Evolutionary conservation across 768 basidiomycete genomes (phyloP).

Genomic region (Pisolithus albus): DNA sequence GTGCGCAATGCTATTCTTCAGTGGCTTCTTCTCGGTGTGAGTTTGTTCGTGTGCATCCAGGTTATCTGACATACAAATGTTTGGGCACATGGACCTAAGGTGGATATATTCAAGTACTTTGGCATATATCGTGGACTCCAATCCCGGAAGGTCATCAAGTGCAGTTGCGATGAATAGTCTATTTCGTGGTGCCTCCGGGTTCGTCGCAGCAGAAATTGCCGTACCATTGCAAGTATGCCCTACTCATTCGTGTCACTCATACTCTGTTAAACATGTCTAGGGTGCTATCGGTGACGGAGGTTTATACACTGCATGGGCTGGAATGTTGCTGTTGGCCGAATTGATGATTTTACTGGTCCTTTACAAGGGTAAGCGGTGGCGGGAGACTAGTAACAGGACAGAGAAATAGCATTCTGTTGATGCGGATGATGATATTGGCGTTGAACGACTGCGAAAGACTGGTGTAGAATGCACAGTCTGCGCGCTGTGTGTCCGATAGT

Average conservation of each 20-base stretch:
- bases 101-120: constrained; percentile 65
- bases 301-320: constrained; percentile 63
- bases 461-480: neutral
- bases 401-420: constrained; percentile 24
- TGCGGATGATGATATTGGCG: neutral
- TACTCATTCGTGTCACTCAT: neutral
- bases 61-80: neutral
- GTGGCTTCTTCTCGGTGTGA: constrained; percentile 71
- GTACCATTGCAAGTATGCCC: constrained; percentile 55
- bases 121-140: constrained; percentile 86
- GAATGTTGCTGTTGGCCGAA: constrained; percentile 48
- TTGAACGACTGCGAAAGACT: neutral
- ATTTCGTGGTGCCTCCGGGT: constrained; percentile 63
- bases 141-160: constrained; percentile 70
- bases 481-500: neutral
- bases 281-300: constrained; percentile 78
- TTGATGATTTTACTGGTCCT: constrained; percentile 53
- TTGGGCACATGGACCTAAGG: constrained; percentile 19
- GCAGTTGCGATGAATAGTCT: constrained; percentile 73
- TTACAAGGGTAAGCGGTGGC: constrained; percentile 57
- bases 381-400: constrained; percentile 40
- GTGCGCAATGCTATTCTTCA: constrained; percentile 66
- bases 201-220: constrained; percentile 66
- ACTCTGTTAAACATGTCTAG: constrained; percentile 27
- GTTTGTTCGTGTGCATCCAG: constrained; percentile 10